These are phyloP conservation scores for Fusarium sp. DNA, from an alignment of 2,329 filamentous ascomycete genomes.

Conservation along the genomic window DNA sequence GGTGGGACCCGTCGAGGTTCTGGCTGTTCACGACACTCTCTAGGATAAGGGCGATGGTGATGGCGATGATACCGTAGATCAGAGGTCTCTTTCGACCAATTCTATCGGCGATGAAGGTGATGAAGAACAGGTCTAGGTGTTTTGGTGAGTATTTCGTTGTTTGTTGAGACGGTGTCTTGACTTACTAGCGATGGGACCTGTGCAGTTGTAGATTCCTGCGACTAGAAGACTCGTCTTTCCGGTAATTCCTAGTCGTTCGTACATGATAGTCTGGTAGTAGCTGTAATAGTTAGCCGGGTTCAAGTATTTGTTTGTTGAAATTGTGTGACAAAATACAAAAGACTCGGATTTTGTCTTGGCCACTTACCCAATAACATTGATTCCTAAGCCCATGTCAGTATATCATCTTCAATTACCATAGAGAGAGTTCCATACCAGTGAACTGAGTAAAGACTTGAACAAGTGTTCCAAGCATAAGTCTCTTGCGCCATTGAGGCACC, in stretches of 20 bases:
- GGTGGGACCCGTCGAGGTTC: constrained; percentile 54
- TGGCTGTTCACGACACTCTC: constrained; percentile 67
- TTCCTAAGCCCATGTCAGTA: constrained; percentile 47
- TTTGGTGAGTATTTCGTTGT: background rate
- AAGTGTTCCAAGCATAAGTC: constrained; percentile 68
- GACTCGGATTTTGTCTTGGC: too few relatives aligned
- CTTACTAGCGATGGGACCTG: constrained; percentile 64
- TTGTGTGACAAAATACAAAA: background rate
- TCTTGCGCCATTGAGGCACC: constrained; percentile 65
- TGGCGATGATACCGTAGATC: constrained; percentile 71
- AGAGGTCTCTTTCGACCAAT: constrained; percentile 74
- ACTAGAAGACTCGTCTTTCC: constrained; percentile 66
- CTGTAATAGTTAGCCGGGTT: background rate
- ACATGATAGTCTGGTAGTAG: constrained; percentile 67
- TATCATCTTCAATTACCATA: background rate
- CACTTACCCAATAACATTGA: constrained; percentile 63
- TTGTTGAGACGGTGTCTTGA: background rate
- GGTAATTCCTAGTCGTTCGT: constrained; percentile 62
- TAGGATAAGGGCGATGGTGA: constrained; percentile 68
- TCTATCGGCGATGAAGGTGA: constrained; percentile 68
- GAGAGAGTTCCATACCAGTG: constrained; percentile 51
- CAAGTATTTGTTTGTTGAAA: background rate
- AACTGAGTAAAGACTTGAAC: constrained; percentile 71
- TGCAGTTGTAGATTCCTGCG: constrained; percentile 70
- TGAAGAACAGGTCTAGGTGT: constrained; percentile 65